Base-by-base conservation (phyloP, 192 early-diverging fungal genomes). In the Gigaspora rosea region DNA sequence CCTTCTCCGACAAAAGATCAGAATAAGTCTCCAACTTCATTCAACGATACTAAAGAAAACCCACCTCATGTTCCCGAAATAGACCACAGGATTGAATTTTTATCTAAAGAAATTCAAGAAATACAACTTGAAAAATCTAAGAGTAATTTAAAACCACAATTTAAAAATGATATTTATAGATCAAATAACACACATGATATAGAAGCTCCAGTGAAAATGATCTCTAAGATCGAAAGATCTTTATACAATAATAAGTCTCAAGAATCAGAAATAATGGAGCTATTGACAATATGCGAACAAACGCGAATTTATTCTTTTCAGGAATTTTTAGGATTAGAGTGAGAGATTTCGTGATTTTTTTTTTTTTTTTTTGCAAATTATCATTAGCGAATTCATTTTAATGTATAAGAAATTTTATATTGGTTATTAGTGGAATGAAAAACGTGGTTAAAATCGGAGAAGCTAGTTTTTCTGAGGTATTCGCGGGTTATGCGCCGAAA, bases 401-500 rank as follows among this genome's bases (percentile, higher is more conserved):
- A 61, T 61, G 15, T 18, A n/a, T 66, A 27, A 50, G 41, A 50
- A 22, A 67, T 48, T 47, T 48, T 27, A 22, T 50, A 32, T 51
- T 63, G 0, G 20, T 63, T 13, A 32, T 33, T 50, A 74, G 72
- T 22, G 56, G 41, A 8, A 35, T 74, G 6, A 41, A 62, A 8
- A 74, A 47, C 8, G 58, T 52, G 7, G 65, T 63, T 64, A 95
- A 97, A 82, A 88, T 97, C 59, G 94, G 92, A 48, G 95, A 97
- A 73, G 93, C 95, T 4, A 93, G 91, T 3, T 97, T 91, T 73
- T 92, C 93, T 3, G 94, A 96, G 76, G 95, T 95, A 1, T 97
- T 89, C 76, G 76, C 82, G 11, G 73, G 77, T 76, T 81, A 71
- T 79, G 75, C 61, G 76, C 76, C 70, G 58, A 80, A 52, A 65